Conservation (phyloP, 768 basidiomycete genomes). For the Naganishia randhawae region DNA sequence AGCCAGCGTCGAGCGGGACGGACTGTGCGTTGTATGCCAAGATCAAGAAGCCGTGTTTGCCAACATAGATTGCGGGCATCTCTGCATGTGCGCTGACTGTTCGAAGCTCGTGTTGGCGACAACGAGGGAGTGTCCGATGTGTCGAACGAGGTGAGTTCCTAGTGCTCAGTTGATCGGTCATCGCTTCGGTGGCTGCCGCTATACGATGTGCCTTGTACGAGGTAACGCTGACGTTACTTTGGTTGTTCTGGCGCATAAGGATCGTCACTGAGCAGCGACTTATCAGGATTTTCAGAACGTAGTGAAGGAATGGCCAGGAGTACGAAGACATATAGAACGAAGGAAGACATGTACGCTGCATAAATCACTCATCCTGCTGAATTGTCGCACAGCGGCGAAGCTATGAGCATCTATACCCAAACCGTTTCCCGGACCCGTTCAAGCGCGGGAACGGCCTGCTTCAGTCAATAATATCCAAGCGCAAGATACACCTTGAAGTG, state of each 20-base stretch:
- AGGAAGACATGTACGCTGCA: no score
- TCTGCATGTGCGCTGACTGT: constrained; percentile 47
- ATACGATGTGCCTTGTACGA: no score
- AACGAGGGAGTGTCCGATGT: constrained; percentile 82
- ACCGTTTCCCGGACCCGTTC: no score
- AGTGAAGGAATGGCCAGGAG: no score
- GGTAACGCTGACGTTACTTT: no score
- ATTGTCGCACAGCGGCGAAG: no score
- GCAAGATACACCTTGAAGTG: no score
- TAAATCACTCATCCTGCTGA: no score
- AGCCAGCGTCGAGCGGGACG: constrained; percentile 53
- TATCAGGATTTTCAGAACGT: background rate
- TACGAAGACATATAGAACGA: no score
- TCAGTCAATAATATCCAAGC: no score
- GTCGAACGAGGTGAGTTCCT: constrained; percentile 62
- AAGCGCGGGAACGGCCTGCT: no score
- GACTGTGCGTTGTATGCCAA: constrained; percentile 86
- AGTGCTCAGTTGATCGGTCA: constrained; percentile 23
- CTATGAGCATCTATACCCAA: no score
- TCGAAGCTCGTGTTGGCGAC: constrained; percentile 54
- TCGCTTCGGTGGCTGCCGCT: background rate
- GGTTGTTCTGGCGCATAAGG: background rate
- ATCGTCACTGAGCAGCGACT: background rate
- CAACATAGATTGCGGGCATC: constrained; percentile 82
- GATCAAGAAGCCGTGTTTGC: constrained; percentile 92